Conservation (phyloP, 2,329 filamentous ascomycete genomes). For the Stemphylium vesicarium region DNA sequence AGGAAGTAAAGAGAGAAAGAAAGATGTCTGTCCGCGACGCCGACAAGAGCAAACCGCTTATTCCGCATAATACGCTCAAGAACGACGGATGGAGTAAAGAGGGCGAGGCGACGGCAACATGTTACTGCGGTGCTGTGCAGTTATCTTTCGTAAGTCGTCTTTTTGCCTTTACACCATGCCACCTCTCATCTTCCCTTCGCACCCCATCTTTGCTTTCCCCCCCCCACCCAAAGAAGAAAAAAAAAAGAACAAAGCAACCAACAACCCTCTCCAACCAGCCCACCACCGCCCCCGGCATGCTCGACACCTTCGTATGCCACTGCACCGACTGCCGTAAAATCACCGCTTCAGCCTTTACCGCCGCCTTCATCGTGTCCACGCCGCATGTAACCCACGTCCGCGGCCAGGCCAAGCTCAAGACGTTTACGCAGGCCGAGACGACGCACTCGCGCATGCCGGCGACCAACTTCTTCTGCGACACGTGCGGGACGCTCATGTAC, state of each 20-base stretch:
- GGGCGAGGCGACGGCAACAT: neutral
- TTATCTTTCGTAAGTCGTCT: neutral
- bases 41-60: too few species aligned
- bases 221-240: too few species aligned
- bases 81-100: neutral
- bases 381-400: neutral
- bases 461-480: constrained; percentile 66
- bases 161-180: too few species aligned
- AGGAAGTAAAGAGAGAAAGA: too few species aligned
- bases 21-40: too few species aligned
- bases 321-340: constrained; percentile 62
- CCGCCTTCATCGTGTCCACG: neutral
- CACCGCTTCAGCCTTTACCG: constrained; percentile 12
- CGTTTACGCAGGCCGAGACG: neutral
- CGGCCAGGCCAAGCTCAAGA: neutral
- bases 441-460: too few species aligned
- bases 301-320: constrained; percentile 64
- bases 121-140: neutral
- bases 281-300: constrained; percentile 42
- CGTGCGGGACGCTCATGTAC: constrained; percentile 68
- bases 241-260: too few species aligned
- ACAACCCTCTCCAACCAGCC: too few species aligned
- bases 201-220: too few species aligned
- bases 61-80: too few species aligned
- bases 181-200: too few species aligned